Evolutionary conservation across 1,139 yeast species (phyloP).

Genomic region (Geotrichum fermentans): DNA sequence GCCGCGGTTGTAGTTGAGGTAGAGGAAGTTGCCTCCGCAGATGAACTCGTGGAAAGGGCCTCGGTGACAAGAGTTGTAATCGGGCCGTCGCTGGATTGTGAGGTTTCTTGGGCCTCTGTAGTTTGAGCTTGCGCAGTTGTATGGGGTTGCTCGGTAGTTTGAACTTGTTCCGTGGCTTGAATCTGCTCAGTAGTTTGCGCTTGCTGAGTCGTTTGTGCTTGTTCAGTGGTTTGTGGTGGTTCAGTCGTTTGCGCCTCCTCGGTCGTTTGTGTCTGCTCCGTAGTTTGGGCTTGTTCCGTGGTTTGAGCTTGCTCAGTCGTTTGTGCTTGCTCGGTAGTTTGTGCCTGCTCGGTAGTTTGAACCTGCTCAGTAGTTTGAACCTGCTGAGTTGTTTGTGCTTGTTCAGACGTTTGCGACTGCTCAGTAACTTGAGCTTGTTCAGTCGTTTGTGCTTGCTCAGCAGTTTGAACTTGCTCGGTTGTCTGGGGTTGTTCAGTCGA

Average conservation of each 20-base stretch:
- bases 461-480: neutral
- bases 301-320: neutral
- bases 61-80: neutral
- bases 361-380: neutral
- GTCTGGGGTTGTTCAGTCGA: conserved; percentile 1
- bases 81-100: neutral
- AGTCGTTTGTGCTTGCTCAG: too few species aligned
- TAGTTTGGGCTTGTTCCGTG: neutral
- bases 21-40: too few species aligned
- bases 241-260: conserved; percentile 9
- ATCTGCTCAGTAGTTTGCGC: too few species aligned
- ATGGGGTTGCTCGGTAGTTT: neutral
- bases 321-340: too few species aligned
- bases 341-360: neutral
- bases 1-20: neutral
- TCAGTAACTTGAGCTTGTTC: too few species aligned
- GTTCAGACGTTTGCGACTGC: too few species aligned
- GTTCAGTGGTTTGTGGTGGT: too few species aligned
- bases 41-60: too few species aligned
- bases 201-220: too few species aligned
- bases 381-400: too few species aligned
- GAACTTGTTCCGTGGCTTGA: too few species aligned
- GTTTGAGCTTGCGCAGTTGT: neutral
- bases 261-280: neutral
- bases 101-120: neutral